Evolutionary conservation across 352 stramenopile genomes (phyloP).

Genomic region (Phytopythium sindhum): DNA sequence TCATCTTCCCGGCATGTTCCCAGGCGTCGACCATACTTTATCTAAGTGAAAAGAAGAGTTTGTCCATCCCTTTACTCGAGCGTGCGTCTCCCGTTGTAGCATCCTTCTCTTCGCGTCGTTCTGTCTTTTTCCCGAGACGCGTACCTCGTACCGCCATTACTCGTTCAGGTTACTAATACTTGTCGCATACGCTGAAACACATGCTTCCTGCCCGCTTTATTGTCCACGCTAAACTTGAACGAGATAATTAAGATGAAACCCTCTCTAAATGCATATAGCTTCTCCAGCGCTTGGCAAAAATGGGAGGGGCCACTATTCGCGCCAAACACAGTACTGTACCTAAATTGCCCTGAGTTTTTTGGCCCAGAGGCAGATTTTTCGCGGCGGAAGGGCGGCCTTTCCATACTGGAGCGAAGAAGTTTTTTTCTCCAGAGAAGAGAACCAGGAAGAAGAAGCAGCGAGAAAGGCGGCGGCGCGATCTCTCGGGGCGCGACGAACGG

Average conservation of each 20-base stretch:
- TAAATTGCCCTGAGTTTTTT: background rate
- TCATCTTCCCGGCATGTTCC: background rate
- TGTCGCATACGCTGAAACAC: background rate
- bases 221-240: background rate
- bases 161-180: background rate
- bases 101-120: too few species aligned
- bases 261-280: conserved; percentile 1
- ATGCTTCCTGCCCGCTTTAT: background rate
- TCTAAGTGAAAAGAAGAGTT: too few species aligned
- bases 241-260: background rate
- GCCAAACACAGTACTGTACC: background rate
- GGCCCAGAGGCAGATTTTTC: background rate
- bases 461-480: conserved; percentile 6
- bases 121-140: too few species aligned
- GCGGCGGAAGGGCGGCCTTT: background rate
- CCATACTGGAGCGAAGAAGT: background rate
- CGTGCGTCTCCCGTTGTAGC: too few species aligned
- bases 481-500: background rate
- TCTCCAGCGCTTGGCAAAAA: background rate
- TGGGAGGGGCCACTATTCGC: background rate
- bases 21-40: background rate
- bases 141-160: background rate
- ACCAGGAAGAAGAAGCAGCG: conserved; percentile 8
- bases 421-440: conserved; percentile 1
- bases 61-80: too few species aligned